Evolutionary conservation across 495 filamentous ascomycete species (phyloP).

Genomic region (Jackrogersella minutella): DNA sequence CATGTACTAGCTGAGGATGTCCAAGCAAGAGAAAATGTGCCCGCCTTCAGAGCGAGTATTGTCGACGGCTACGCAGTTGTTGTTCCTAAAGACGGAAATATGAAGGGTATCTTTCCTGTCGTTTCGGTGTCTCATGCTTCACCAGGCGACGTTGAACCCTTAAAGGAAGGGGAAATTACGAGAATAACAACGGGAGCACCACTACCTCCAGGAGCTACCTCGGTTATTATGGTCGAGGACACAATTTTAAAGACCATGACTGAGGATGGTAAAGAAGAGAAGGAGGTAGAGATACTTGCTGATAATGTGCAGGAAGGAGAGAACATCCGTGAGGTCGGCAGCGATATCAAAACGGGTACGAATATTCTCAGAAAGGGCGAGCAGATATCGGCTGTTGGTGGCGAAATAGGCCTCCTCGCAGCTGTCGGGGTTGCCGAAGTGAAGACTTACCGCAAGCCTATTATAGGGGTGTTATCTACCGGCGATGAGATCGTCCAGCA

Average conservation of each 20-base stretch:
- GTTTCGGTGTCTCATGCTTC: conserved; percentile 85
- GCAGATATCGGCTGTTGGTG: conserved; percentile 81
- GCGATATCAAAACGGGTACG: conserved; percentile 76
- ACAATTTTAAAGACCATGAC: conserved; percentile 76
- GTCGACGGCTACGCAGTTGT: conserved; percentile 95
- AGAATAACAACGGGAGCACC: conserved; percentile 95
- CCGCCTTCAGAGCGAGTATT: conserved; percentile 93
- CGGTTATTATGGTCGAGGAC: conserved; percentile 98
- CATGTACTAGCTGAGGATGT: conserved; percentile 85
- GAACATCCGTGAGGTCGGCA: conserved; percentile 91
- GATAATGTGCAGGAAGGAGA: conserved; percentile 77
- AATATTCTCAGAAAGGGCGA: conserved; percentile 78
- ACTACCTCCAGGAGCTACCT: conserved; percentile 84
- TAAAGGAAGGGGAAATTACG: conserved; percentile 79
- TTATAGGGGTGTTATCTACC: conserved; percentile 89
- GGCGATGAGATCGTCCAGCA: conserved; percentile 93
- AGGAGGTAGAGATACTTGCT: conserved; percentile 82
- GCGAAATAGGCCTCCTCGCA: conserved; percentile 88
- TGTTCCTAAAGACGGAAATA: conserved; percentile 64
- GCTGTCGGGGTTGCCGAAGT: conserved; percentile 81
- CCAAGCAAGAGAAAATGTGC: conserved; percentile 79
- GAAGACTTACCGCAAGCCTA: conserved; percentile 76
- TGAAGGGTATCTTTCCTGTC: conserved; percentile 85
- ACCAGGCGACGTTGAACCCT: conserved; percentile 63
- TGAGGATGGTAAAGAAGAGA: conserved; percentile 83